Evolutionary conservation across 306 rosid genomes (phyloP).

Genomic region (Cucurbita pepo): DNA sequence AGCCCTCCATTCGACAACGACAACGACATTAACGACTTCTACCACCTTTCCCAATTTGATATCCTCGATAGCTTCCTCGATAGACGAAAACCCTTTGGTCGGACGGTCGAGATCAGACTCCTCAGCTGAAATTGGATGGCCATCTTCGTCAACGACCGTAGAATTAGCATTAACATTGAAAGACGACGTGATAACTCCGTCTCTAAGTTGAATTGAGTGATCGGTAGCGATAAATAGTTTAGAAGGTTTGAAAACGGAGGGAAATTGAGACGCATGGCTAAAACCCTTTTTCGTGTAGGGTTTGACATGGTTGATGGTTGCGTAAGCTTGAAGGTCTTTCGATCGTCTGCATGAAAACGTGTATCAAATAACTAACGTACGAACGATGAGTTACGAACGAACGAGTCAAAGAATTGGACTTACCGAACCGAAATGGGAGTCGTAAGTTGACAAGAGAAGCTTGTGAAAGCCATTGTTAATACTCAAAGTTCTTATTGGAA

Average conservation of each 20-base stretch:
- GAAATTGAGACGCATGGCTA: constrained; percentile 11
- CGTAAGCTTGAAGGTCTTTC: constrained; percentile 24
- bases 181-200: constrained; percentile 28
- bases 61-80: constrained; percentile 72
- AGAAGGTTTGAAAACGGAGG: constrained; percentile 19
- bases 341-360: constrained; percentile 20
- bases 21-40: neutral
- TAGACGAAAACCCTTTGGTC: constrained; percentile 57
- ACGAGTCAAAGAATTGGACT: neutral
- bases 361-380: neutral
- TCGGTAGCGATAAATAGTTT: constrained; percentile 17
- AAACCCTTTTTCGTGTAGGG: neutral
- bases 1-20: neutral
- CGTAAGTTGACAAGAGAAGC: constrained; percentile 36
- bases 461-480: constrained; percentile 35
- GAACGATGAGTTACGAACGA: too few relatives aligned
- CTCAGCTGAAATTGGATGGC: constrained; percentile 5
- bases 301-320: constrained; percentile 6
- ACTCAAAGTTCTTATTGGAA: neutral
- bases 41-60: constrained; percentile 60
- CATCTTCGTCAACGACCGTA: neutral
- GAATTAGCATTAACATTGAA: constrained; percentile 15
- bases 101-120: constrained; percentile 54
- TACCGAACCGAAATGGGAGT: constrained; percentile 27
- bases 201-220: constrained; percentile 23